Conservation (phyloP, 2,329 filamentous ascomycete genomes). For the Elsinoe arachidis region DNA sequence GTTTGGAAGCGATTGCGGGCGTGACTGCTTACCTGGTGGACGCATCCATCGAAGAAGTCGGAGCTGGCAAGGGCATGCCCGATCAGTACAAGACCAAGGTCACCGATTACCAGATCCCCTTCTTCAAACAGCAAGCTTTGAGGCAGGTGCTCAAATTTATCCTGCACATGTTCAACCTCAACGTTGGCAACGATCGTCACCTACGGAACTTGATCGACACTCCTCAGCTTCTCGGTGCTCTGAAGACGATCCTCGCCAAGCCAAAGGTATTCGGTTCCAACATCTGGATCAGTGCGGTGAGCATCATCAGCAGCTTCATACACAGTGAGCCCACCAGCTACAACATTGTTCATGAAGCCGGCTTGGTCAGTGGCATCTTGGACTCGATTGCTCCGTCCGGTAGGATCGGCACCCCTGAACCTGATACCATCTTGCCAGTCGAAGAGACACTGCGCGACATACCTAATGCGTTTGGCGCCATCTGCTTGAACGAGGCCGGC, state of each 20-base stretch:
- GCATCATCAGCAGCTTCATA: constrained; percentile 89
- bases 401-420: constrained; percentile 29
- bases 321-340: constrained; percentile 99
- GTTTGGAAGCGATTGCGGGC: constrained; percentile 83
- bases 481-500: constrained; percentile 81
- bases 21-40: constrained; percentile 72
- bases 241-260: constrained; percentile 75
- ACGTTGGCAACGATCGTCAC: constrained; percentile 66
- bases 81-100: constrained; percentile 65
- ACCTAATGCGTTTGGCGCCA: constrained; percentile 81
- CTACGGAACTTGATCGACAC: constrained; percentile 93
- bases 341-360: constrained; percentile 87
- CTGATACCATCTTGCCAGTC: constrained; percentile 73
- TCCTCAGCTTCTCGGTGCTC: constrained; percentile 66
- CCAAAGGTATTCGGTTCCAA: constrained; percentile 75
- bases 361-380: constrained; percentile 76
- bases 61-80: constrained; percentile 62
- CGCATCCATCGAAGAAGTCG: constrained; percentile 57
- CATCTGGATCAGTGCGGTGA: constrained; percentile 91
- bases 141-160: constrained; percentile 94
- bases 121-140: constrained; percentile 84
- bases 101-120: constrained; percentile 89
- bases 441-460: constrained; percentile 81
- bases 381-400: constrained; percentile 57
- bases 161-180: constrained; percentile 84